phyloP scores from a whole-genome alignment of 1,284 basidiomycete species.

The Leccinum solheimii region DNA sequence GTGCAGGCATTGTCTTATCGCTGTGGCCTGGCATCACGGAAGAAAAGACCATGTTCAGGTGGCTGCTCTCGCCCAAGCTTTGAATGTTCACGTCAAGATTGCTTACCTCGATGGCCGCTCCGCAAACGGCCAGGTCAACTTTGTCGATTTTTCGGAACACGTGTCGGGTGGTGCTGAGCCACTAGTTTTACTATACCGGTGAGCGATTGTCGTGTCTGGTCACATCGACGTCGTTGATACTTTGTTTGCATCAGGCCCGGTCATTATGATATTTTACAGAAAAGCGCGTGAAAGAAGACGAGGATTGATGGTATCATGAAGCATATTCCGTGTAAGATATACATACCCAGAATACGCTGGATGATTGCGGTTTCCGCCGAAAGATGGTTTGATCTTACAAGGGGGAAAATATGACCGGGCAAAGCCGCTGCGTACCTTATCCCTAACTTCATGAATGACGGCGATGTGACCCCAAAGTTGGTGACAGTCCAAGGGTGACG shows the following conservation, averaged over 20 bases:
- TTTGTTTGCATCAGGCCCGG: conserved; percentile 53
- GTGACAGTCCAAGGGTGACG: too few species aligned
- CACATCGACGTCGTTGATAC: conserved; percentile 5
- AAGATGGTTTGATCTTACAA: background rate
- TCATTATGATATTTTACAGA: conserved; percentile 70
- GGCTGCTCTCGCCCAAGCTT: conserved; percentile 70
- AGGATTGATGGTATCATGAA: background rate
- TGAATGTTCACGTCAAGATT: conserved; percentile 69
- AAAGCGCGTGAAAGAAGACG: conserved; percentile 7
- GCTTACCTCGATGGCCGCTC: conserved; percentile 76
- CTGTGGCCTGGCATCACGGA: conserved; percentile 1
- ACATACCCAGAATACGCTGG: conserved; percentile 5
- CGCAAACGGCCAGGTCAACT: conserved; percentile 54
- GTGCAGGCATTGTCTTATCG: background rate
- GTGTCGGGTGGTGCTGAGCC: conserved; percentile 40
- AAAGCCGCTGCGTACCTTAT: background rate
- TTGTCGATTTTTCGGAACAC: conserved; percentile 67
- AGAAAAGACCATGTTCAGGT: conserved; percentile 79
- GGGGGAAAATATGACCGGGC: background rate
- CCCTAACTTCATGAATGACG: background rate
- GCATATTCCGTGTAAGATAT: conserved; percentile 15
- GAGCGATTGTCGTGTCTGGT: conserved; percentile 23
- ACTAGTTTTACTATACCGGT: conserved; percentile 76
- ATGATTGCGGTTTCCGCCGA: background rate
- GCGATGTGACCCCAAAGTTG: too few species aligned